Conservation (phyloP, 2,329 filamentous ascomycete species). For the Exophiala aquamarina region DNA sequence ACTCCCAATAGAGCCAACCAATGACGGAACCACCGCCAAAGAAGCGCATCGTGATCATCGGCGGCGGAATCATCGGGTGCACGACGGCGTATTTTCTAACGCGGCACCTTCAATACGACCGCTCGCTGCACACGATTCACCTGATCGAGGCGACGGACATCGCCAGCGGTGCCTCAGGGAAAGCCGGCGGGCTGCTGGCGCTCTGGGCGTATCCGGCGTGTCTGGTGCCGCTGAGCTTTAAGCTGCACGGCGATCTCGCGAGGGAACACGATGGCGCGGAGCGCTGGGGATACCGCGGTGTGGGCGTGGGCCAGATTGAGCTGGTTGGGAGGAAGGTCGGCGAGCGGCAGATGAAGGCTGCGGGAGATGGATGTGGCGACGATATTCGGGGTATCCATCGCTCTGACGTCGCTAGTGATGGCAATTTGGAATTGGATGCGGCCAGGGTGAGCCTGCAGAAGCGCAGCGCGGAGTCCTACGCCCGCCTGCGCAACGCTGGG, state of each 20-base stretch:
- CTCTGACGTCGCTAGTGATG: constrained; percentile 20
- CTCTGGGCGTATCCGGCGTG: constrained; percentile 86
- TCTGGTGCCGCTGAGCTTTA: constrained; percentile 83
- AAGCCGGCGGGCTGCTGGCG: constrained; percentile 86
- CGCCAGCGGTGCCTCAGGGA: constrained; percentile 89
- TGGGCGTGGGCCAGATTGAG: constrained; percentile 70
- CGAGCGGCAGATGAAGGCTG: constrained; percentile 27
- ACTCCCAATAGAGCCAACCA: too few relatives aligned
- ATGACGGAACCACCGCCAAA: neutral
- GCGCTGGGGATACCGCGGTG: constrained; percentile 80
- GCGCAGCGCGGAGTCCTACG: constrained; percentile 51
- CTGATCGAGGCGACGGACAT: constrained; percentile 83
- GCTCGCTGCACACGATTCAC: constrained; percentile 72
- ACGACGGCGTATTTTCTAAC: constrained; percentile 91
- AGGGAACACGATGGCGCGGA: constrained; percentile 74
- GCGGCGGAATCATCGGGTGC: constrained; percentile 89
- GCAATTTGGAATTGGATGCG: constrained; percentile 29
- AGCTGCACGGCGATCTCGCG: constrained; percentile 80
- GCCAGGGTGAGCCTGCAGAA: constrained; percentile 56
- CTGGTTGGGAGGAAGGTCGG: constrained; percentile 46
- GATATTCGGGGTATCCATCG: constrained; percentile 27
- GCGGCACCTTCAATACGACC: constrained; percentile 77
- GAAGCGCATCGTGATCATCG: constrained; percentile 41
- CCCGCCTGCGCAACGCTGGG: constrained; percentile 55
- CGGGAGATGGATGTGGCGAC: constrained; percentile 29